Evolutionary conservation across 164 flowering plant species (phyloP), one percentile per base, ranked within the genome.

Genomic region (Tetrastigma voinierianum): DNA sequence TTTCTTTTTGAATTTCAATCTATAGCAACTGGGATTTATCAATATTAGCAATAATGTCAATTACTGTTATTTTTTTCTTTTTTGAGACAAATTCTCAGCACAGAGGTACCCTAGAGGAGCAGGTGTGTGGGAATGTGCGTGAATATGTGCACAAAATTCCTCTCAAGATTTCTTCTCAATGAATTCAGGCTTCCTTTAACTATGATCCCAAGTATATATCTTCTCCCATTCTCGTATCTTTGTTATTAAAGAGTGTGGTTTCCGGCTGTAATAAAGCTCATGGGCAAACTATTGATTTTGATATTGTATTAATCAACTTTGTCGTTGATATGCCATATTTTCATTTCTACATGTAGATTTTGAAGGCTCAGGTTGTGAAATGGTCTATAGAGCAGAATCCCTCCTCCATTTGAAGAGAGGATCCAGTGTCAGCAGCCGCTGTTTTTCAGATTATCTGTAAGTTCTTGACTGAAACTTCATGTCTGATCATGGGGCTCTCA

Each of bases 91-190:
- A 32, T 32, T 32, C 7, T 32, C 56, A 1, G 19, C 15, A 67
- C n/a, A n/a, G n/a, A 91, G 98, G 91, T 95, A 91, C 81, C 72
- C 92, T 96, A 95, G 82, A 91, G 92, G 72, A 95, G 98, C 54
- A 97, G 97, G 10, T 95, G 97, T 59, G 97, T 95, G 5, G 98
- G 97, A 65, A 87, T 87, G 98, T 92, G 98, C 48, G 96, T 90
- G 43, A 92, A 95, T 53, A 91, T 95, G 97, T 95, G 98, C 84
- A n/a, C n/a, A 95, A 95, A 77, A 78, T 92, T 72, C 98, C 98
- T 10, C 98, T 44, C 98, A 95, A 78, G 97, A 95, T 80, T 95
- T 95, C 82, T 91, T 95, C 89, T 96, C 72, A 89, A 92, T 66
- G 97, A 95, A 72, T 92, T 95, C 71, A 97, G 99, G 17, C 96